These are phyloP conservation scores for Pseudogymnoascus sp. DNA, from an alignment of 2,329 filamentous ascomycete species.

Conservation along the genomic window DNA sequence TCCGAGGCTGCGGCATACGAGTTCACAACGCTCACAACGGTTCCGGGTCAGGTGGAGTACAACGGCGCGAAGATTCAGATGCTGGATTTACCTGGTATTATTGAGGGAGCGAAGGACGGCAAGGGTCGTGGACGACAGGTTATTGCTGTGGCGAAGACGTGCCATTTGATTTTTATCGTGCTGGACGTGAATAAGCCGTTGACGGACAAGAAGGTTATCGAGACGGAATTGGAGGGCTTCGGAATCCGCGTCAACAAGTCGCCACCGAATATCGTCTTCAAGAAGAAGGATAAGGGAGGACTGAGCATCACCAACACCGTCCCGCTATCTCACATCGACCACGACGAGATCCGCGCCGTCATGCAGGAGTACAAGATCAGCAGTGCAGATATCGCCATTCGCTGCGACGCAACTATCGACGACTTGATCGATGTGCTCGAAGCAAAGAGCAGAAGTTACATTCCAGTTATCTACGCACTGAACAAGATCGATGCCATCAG, in stretches of 20 bases:
- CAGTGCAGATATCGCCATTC: constrained; percentile 93
- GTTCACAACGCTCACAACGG: constrained; percentile 95
- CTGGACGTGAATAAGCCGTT: constrained; percentile 97
- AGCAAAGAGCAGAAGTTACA: constrained; percentile 89
- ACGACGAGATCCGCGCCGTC: constrained; percentile 95
- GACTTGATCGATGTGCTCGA: constrained; percentile 95
- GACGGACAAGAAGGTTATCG: constrained; percentile 93
- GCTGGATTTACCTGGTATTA: constrained; percentile 96
- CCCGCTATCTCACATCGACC: constrained; percentile 82
- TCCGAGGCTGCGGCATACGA: constrained; percentile 97
- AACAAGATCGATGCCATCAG: constrained; percentile 99
- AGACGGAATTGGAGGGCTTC: constrained; percentile 90
- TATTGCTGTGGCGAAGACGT: constrained; percentile 97
- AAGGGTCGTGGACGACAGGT: constrained; percentile 96
- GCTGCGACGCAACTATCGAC: constrained; percentile 94
- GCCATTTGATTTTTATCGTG: constrained; percentile 97
- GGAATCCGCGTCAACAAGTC: constrained; percentile 96
- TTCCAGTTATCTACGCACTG: constrained; percentile 96
- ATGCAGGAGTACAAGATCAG: constrained; percentile 96
- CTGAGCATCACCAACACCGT: constrained; percentile 94
- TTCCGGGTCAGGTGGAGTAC: constrained; percentile 91
- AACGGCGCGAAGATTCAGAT: constrained; percentile 98
- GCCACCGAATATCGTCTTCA: constrained; percentile 97
- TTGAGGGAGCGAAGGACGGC: constrained; percentile 95
- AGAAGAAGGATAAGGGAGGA: constrained; percentile 98